phyloP scores from a whole-genome alignment of 164 flowering plant species.

The Platanus orientalis region DNA sequence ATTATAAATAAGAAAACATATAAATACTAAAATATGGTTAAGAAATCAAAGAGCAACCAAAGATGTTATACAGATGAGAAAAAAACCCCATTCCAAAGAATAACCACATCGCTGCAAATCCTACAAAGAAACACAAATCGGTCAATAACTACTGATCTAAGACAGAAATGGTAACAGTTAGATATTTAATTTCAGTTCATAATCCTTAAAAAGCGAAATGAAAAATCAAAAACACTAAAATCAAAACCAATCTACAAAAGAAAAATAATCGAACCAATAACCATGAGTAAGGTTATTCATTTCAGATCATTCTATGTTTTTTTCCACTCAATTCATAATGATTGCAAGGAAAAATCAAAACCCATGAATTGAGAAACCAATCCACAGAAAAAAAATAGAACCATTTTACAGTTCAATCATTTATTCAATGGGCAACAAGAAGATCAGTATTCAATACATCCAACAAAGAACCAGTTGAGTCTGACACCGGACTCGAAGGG shows the following conservation, averaged over 20 bases:
- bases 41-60: not conserved
- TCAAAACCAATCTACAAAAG: not conserved
- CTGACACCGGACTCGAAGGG: conserved; percentile 22
- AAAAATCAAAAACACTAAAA: not conserved
- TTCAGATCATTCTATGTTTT: not conserved
- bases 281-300: not conserved
- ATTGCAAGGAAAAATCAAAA: too few relatives aligned
- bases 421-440: conserved; percentile 31
- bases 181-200: not conserved
- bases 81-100: not conserved
- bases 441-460: conserved; percentile 24
- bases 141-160: not conserved
- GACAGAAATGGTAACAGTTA: not conserved
- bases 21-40: too few relatives aligned
- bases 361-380: not conserved
- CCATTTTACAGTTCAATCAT: not conserved
- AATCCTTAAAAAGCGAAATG: not conserved
- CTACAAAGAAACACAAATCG: not conserved
- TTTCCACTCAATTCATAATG: too few relatives aligned
- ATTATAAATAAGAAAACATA: too few relatives aligned
- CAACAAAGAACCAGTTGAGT: conserved; percentile 16
- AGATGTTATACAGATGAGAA: not conserved
- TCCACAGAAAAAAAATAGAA: not conserved
- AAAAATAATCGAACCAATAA: too few relatives aligned
- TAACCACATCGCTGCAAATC: not conserved